phyloP scores from a whole-genome alignment of 768 basidiomycete species.

The Krasilnikovozyma curviuscula region DNA sequence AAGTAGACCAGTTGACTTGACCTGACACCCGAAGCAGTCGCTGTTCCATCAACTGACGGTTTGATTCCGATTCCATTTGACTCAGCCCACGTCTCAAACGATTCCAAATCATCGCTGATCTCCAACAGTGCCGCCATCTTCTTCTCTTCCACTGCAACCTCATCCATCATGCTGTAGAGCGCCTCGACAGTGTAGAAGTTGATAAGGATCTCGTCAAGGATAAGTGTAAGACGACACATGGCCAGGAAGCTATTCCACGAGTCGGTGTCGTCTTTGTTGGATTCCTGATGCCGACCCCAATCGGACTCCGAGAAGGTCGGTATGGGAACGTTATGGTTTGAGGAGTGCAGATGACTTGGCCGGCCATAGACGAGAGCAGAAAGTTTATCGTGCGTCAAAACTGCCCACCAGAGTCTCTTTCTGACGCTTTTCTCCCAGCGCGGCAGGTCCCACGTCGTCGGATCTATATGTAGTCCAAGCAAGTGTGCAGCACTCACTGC shows the following conservation, averaged over 20 bases:
- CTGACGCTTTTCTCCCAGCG: slow-evolving; percentile 5
- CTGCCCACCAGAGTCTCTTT: slow-evolving; percentile 12
- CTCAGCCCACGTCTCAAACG: too few species aligned
- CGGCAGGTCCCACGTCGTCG: slow-evolving; percentile 8
- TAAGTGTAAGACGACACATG: slow-evolving; percentile 1
- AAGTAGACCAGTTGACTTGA: slow-evolving; percentile 12
- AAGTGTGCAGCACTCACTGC: slow-evolving; percentile 12
- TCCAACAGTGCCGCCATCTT: too few species aligned
- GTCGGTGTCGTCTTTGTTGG: not conserved
- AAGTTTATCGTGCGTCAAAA: slow-evolving; percentile 11
- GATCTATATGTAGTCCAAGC: slow-evolving; percentile 14
- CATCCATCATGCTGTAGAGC: not conserved
- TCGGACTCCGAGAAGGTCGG: too few species aligned
- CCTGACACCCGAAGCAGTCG: too few species aligned
- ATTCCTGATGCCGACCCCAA: too few species aligned
- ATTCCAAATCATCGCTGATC: too few species aligned
- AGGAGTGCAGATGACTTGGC: too few species aligned
- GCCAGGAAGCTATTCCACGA: slow-evolving; percentile 11
- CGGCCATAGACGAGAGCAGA: too few species aligned
- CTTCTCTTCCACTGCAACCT: too few species aligned
- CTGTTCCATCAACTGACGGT: too few species aligned
- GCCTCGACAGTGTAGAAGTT: slow-evolving; percentile 1
- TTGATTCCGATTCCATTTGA: too few species aligned
- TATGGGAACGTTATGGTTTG: too few species aligned
- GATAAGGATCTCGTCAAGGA: slow-evolving; percentile 9